Evolutionary conservation across 2,329 filamentous ascomycete genomes (phyloP), one percentile per base, ranked within the genome.

Genomic region (Magnaporthiopsis incrustans): DNA sequence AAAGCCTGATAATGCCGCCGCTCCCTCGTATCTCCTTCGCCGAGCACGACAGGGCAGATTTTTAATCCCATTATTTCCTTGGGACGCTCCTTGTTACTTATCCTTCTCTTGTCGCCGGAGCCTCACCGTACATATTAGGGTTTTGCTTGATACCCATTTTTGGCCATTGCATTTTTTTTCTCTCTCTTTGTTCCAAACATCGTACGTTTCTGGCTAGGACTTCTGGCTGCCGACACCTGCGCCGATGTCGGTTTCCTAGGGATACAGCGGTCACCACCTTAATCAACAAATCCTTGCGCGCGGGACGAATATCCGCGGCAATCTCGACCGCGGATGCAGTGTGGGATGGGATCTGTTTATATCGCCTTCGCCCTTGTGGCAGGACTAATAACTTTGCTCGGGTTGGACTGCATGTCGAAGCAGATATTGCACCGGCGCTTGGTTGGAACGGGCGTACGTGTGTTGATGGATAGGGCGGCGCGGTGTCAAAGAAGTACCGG

Each of bases 141-240:
- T 62, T 62, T 62, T 15, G 12, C 44, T 62, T 57, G 44, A 53
- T 62, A 56, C 27, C 44, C n/a, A 30, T 57, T 62, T 25, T 59
- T 18, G 25, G 15, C 62, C 14, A 15, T 59, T 59, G 33, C 62
- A 59, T 63, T 15, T 59, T 38, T 35, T 33, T 57, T 50, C 32
- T 50, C n/a, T n/a, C n/a, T 59, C 25, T n/a, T 57, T 58, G 18
- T 38, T 58, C 22, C 10, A 50, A 30, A 30, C 30, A 30, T 30
- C 14, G 32, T 62, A 53, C 18, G 4, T 25, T 25, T n/a, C 44
- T 8, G 38, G 15, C 15, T 18, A 18, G 15, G 15, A 50, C 15
- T 50, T 50, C 38, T 50, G 38, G 38, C 38, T 50, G 15, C 5
- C 38, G 38, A 50, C 38, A 50, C 44, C 3, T 7, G 44, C 44